A percentile compares a stretch with the other conserved stretches of the same genome.
Evolutionary conservation across 768 basidiomycete genomes (phyloP).

Genomic region (Collybiopsis luxurians): DNA sequence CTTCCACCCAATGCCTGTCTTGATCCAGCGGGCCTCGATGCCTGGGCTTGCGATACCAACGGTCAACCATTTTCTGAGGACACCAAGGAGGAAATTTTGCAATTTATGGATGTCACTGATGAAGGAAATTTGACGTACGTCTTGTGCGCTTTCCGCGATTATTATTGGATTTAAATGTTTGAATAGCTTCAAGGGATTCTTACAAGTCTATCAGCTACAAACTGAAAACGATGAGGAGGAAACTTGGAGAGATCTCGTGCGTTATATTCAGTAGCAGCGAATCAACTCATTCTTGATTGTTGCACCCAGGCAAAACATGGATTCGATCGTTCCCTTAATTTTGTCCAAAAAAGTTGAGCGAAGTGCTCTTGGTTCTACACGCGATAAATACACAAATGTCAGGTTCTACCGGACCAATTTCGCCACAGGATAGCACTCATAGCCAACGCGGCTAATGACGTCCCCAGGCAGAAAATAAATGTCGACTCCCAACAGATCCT

Average conservation of each 20-base stretch:
- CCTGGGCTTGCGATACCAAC: slow-evolving; percentile 79
- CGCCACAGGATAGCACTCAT: slow-evolving; percentile 55
- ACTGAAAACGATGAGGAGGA: slow-evolving; percentile 83
- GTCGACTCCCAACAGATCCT: slow-evolving; percentile 63
- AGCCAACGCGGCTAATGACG: slow-evolving; percentile 42
- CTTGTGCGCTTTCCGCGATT: no score
- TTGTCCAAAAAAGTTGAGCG: background rate
- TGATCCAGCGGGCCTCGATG: slow-evolving; percentile 59
- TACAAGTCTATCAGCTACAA: slow-evolving; percentile 84
- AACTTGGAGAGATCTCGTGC: slow-evolving; percentile 79
- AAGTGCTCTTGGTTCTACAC: background rate
- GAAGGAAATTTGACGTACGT: slow-evolving; percentile 67
- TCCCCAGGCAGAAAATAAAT: slow-evolving; percentile 48
- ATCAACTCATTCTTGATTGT: background rate
- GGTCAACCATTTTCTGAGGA: slow-evolving; percentile 76
- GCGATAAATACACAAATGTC: slow-evolving; percentile 8
- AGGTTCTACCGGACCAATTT: slow-evolving; percentile 59
- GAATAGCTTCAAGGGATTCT: slow-evolving; percentile 70
- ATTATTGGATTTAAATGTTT: background rate
- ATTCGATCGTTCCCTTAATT: background rate
- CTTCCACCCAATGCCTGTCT: slow-evolving; percentile 46
- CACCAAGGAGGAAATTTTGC: slow-evolving; percentile 73
- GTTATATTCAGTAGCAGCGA: slow-evolving; percentile 14
- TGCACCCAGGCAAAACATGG: slow-evolving; percentile 1
- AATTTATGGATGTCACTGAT: slow-evolving; percentile 73